Evolutionary conservation across 805 yeast species (phyloP).

Genomic region (Metschnikowia koreensis): DNA sequence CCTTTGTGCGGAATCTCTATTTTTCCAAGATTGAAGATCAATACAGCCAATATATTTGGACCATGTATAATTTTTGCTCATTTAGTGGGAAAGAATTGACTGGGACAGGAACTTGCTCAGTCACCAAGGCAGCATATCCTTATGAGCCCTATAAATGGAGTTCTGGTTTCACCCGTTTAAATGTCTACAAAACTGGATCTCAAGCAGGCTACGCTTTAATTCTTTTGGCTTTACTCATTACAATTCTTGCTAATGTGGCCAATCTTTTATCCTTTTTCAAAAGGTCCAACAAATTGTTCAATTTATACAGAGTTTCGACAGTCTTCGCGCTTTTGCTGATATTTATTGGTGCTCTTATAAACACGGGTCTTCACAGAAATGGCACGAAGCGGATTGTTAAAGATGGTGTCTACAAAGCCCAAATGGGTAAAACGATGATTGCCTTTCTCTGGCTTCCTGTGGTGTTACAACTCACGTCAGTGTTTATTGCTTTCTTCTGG

Average conservation of each 20-base stretch:
- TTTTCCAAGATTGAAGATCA: conserved; percentile 11
- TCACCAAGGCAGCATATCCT: conserved; percentile 10
- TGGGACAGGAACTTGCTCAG: conserved; percentile 11
- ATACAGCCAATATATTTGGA: conserved; percentile 12
- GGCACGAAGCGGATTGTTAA: conserved; percentile 7
- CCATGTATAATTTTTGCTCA: conserved; percentile 13
- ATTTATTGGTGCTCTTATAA: conserved; percentile 9
- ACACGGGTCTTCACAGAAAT: conserved; percentile 11
- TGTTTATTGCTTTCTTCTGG: conserved; percentile 7
- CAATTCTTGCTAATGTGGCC: conserved; percentile 4
- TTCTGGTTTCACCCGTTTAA: conserved; percentile 6
- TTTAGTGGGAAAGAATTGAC: conserved; percentile 8
- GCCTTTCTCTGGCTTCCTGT: conserved; percentile 14
- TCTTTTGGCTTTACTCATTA: conserved; percentile 7
- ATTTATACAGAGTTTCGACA: conserved; percentile 6
- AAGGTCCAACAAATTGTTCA: conserved; percentile 3
- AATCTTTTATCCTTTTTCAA: conserved; percentile 6
- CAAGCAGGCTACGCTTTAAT: conserved; percentile 11
- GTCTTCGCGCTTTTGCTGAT: conserved; percentile 8
- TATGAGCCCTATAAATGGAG: conserved; percentile 15
- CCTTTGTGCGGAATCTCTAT: conserved; percentile 13
- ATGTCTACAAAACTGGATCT: conserved; percentile 8
- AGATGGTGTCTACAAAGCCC: conserved; percentile 11
- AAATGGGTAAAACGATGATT: conserved; percentile 12
- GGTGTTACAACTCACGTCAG: conserved; percentile 6